phyloP scores from a whole-genome alignment of 2,329 filamentous ascomycete species.

The Geosmithia putterillii region DNA sequence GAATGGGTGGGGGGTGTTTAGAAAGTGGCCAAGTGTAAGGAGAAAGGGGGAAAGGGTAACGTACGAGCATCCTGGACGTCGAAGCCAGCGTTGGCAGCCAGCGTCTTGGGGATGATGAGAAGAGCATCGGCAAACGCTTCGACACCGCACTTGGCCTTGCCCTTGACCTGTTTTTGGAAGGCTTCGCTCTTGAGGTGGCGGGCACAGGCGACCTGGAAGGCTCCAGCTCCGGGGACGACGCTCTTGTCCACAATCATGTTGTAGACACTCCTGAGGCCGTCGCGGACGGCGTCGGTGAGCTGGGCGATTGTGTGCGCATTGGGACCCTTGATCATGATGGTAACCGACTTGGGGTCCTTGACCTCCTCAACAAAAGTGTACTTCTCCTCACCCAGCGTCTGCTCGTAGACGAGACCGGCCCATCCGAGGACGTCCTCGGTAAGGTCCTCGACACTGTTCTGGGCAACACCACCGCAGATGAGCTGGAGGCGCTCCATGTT shows the following conservation, averaged over 20 bases:
- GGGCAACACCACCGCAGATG: constrained; percentile 78
- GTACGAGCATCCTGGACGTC: constrained; percentile 91
- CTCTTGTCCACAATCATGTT: constrained; percentile 99
- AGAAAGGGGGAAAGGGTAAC: constrained; percentile 20
- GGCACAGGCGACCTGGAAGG: constrained; percentile 91
- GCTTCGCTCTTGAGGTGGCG: constrained; percentile 75
- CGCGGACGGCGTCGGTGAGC: constrained; percentile 90
- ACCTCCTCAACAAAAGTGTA: constrained; percentile 98
- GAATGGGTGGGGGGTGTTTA: not conserved
- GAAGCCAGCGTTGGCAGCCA: constrained; percentile 90
- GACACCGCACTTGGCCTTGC: constrained; percentile 95
- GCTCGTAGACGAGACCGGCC: constrained; percentile 94
- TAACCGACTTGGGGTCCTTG: constrained; percentile 97
- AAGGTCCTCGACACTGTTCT: constrained; percentile 94
- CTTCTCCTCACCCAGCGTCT: constrained; percentile 96
- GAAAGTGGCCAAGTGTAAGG: not conserved
- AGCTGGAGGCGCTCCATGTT: constrained; percentile 99
- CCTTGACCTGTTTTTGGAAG: constrained; percentile 86
- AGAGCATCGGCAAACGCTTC: constrained; percentile 90
- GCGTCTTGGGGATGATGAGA: constrained; percentile 90
- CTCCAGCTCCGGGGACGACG: constrained; percentile 86
- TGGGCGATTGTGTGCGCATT: constrained; percentile 95
- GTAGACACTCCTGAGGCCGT: constrained; percentile 91
- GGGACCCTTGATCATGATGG: constrained; percentile 92
- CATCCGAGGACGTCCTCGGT: constrained; percentile 81